Base-by-base conservation (phyloP, 2,329 filamentous ascomycete species). In the Biscogniauxia marginata region DNA sequence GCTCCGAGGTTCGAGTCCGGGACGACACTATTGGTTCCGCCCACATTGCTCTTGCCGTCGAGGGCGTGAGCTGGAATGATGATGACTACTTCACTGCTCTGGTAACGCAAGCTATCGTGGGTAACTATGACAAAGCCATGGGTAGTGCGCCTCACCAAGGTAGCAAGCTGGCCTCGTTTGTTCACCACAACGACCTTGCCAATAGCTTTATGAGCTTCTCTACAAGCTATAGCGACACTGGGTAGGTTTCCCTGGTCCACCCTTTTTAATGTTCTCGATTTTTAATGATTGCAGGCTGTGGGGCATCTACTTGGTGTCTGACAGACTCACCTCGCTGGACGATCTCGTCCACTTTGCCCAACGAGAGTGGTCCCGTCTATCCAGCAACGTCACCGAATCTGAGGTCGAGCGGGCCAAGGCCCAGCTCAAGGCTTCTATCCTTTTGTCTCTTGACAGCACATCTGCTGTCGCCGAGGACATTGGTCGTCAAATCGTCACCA, bases 201-300 rank as follows among this genome's bases (percentile, higher is more conserved):
- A 99, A 96, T 83, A 97, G 93, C 86, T 99, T 97, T 85, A 99
- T 99, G 96, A 96, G 91, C 82, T 99, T 99, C 82, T 97, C 93
- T 65, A 99, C 95, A 66, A 96, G 91, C 84, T 99, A 99, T 82
- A 98, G 93, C 73, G 95, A 99, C 77, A 99, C 95, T 75, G 95
- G 93, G 92, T 96, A 85, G 77, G 87, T 75, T 51, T 46, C 22
- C 30, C 30, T n/a, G n/a, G 13, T 18, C 4, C 16, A 6, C 23
- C 22, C 20, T n/a, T 46, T 6, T 44, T 4, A n/a, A 18, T 24
- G 19, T 5, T 34, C 13, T 20, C 50, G 21, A 44, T n/a, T 57
- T 45, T 58, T 68, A 64, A 66, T 22, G 4, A 53, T 22, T 56
- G 22, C 70, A 96, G 95, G 84, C 91, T 99, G 67, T 99, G 95